Evolutionary conservation across 163 green algal species (phyloP), one percentile per base, ranked within the genome.

Genomic region (Prototheca cutis): DNA sequence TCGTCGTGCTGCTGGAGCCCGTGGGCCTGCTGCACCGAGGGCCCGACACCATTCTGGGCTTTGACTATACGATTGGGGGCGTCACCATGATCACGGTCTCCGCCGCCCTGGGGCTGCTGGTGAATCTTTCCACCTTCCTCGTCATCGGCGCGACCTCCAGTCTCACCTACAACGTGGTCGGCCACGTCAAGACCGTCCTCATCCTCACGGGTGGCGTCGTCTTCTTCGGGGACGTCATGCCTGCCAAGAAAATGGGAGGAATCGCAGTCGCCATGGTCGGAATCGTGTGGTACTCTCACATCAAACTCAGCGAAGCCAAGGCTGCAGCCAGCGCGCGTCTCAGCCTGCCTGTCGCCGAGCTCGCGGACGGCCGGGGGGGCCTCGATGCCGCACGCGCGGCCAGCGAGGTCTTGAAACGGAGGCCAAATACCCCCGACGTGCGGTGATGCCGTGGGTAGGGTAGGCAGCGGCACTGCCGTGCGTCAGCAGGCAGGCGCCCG

Each of bases 181-280:
- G 87, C 0, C 87, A 94, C 66, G 55, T 94, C 24, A 94, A 94
- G 70, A 94, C 87, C 0, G 77, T 94, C 29, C 84, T 90, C 58
- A 94, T 94, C 55, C 58, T 94, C 0, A 70, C 69, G 8, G 87
- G 87, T 15, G 88, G 88, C 29, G 80, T 79, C 48, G 21, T 94
- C 6, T 84, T 95, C 32, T 95, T 95, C 70, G 84, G 84, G 0
- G 88, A 95, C 57, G 59, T 69, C n/a, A 95, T 95, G 84, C 73
- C 81, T 3, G 24, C 59, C 0, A 91, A 86, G 34, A 92, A 92
- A 72, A 47, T 92, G 10, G 42, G 69, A 13, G 87, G 87, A 25
- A 78, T 95, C 24, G 40, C 39, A 7, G 65, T 90, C 1, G 86
- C 87, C 0, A 90, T 95, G 86, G 29, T 48, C 2, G 87, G 87